These are phyloP conservation scores for Linnemannia exigua DNA, from an alignment of 192 early-diverging fungal genomes.

Conservation along the genomic window DNA sequence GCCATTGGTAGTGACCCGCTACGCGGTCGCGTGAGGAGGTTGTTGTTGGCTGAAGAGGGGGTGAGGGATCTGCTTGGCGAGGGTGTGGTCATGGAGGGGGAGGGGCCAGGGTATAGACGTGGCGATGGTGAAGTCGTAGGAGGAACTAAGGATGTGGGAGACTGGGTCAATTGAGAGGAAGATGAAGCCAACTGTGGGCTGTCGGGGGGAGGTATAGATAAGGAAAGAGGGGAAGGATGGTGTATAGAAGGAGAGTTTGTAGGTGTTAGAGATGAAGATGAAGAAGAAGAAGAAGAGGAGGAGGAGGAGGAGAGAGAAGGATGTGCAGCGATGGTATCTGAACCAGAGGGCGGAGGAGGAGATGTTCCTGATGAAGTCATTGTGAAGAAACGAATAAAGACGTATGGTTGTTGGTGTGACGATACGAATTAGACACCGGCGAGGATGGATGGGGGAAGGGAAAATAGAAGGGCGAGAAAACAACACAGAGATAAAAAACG, in stretches of 20 bases:
- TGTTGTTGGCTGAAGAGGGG: constrained; percentile 7
- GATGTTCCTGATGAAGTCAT: constrained; percentile 28
- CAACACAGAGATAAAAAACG: too few species aligned
- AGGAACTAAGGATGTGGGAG: background rate
- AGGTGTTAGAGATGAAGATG: background rate
- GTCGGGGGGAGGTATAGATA: background rate
- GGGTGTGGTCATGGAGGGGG: constrained; percentile 20
- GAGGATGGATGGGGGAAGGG: background rate
- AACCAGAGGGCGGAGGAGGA: background rate
- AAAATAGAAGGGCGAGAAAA: constrained; percentile 1
- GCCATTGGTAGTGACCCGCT: constrained; percentile 53
- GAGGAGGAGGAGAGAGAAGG: constrained; percentile 19
- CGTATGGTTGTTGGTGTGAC: background rate
- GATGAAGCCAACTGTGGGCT: background rate
- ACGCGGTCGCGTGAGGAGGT: constrained; percentile 40
- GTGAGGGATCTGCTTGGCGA: constrained; percentile 10
- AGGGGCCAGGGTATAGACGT: background rate
- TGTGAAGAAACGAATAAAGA: background rate
- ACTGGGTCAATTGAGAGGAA: constrained; percentile 5
- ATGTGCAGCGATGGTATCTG: background rate
- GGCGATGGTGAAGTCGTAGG: background rate
- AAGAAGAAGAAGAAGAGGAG: constrained; percentile 10
- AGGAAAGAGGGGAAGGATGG: background rate
- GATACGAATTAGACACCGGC: background rate
- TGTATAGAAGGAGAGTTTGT: background rate